A percentile compares a stretch with the other conserved stretches of the same genome.
phyloP scores from a whole-genome alignment of 2,329 filamentous ascomycete species.

The Phialocephala sp. region DNA sequence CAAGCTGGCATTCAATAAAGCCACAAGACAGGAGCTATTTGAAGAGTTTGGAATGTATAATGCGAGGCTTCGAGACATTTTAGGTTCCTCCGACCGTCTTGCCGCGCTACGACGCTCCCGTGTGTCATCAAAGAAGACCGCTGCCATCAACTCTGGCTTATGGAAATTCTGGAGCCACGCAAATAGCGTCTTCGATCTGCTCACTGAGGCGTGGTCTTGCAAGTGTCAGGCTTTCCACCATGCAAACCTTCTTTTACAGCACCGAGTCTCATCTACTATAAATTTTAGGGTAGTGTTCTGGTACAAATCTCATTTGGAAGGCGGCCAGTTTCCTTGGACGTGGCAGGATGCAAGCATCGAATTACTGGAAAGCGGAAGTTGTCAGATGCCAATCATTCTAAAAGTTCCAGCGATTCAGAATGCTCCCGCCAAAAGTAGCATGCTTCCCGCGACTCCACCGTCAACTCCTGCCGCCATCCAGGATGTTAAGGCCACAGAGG shows the following conservation, averaged over 20 bases:
- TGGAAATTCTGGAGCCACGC: constrained; percentile 29
- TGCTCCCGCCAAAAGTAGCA: no score
- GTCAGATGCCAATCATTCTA: no score
- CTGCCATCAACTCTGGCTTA: constrained; percentile 19
- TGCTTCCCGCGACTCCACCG: no score
- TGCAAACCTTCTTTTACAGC: constrained; percentile 26
- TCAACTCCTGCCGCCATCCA: no score
- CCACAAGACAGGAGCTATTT: constrained; percentile 22
- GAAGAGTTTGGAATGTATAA: constrained; percentile 25
- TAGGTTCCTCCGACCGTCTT: constrained; percentile 25
- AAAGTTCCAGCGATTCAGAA: no score
- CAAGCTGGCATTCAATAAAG: constrained; percentile 26
- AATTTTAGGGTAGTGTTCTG: constrained; percentile 14
- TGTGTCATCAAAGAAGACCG: constrained; percentile 8
- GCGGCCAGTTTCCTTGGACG: constrained; percentile 17
- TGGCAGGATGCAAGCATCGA: constrained; percentile 28
- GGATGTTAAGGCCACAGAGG: no score
- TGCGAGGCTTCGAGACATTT: constrained; percentile 19
- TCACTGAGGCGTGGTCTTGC: constrained; percentile 25
- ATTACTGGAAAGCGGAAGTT: no score
- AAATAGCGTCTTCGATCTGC: constrained; percentile 21
- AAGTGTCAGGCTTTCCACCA: constrained; percentile 28
- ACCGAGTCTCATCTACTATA: constrained; percentile 1
- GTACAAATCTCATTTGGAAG: constrained; percentile 19
- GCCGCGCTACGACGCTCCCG: constrained; percentile 15